Conservation (phyloP, 257 asterid species). For the Capsicum chinense region DNA sequence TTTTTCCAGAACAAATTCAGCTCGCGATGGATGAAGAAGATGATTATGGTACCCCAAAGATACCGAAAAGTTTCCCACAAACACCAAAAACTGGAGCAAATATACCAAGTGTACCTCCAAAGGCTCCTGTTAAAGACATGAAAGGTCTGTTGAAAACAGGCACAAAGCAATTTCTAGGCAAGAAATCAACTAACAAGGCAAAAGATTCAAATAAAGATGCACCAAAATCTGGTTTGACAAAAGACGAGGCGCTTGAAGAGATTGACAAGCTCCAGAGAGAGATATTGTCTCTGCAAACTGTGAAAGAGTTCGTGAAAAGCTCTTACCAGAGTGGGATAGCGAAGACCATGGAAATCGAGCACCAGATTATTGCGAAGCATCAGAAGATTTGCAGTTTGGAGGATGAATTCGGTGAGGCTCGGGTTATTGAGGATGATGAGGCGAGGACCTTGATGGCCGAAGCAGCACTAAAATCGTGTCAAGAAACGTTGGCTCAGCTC, state of each 20-base stretch:
- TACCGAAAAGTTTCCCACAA: slow-evolving; percentile 39
- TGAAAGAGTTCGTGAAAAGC: slow-evolving; percentile 87
- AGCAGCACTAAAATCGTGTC: slow-evolving; percentile 81
- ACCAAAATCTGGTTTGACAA: slow-evolving; percentile 57
- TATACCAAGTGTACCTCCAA: slow-evolving; percentile 61
- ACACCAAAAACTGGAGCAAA: slow-evolving; percentile 36
- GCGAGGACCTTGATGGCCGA: slow-evolving; percentile 91
- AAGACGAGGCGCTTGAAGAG: slow-evolving; percentile 68
- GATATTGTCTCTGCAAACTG: slow-evolving; percentile 72
- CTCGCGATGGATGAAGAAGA: slow-evolving; percentile 65
- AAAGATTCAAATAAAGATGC: slow-evolving; percentile 23
- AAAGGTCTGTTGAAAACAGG: slow-evolving; percentile 57
- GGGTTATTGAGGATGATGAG: slow-evolving; percentile 74
- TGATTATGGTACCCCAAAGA: slow-evolving; percentile 39
- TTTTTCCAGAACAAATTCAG: slow-evolving; percentile 80
- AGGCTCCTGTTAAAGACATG: slow-evolving; percentile 58
- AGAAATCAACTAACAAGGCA: slow-evolving; percentile 37
- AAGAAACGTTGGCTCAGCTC: slow-evolving; percentile 62
- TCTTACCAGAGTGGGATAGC: slow-evolving; percentile 77
- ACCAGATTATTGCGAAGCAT: slow-evolving; percentile 74
- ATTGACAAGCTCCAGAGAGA: slow-evolving; percentile 82
- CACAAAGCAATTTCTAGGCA: slow-evolving; percentile 51
- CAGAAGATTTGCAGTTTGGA: slow-evolving; percentile 63
- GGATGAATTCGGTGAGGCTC: slow-evolving; percentile 70
- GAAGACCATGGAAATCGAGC: slow-evolving; percentile 79